Evolutionary conservation across 164 flowering plant species (phyloP).

Genomic region (Vitis rotundifolia): DNA sequence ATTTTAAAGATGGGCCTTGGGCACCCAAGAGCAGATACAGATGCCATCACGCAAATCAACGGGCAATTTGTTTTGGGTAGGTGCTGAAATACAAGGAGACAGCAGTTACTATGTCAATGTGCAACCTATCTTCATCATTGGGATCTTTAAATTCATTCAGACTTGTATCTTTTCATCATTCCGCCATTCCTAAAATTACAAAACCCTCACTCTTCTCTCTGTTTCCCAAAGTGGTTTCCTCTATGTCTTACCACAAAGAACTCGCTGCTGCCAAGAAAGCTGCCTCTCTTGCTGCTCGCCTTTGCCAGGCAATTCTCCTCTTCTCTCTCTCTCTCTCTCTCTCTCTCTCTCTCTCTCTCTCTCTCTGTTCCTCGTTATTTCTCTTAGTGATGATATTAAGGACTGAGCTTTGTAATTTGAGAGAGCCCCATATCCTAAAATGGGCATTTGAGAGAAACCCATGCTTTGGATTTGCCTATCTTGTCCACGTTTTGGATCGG

Average conservation of each 20-base stretch:
- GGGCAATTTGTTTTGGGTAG: too few species aligned
- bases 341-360: neutral
- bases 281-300: constrained; percentile 62
- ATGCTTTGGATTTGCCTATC: too few species aligned
- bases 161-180: neutral
- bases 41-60: too few species aligned
- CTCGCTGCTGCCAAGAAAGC: constrained; percentile 71
- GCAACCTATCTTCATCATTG: too few species aligned
- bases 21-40: too few species aligned
- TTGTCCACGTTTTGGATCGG: too few species aligned
- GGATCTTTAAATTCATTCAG: too few species aligned
- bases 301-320: constrained; percentile 48
- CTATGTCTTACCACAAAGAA: constrained; percentile 60
- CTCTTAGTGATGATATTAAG: neutral
- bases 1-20: too few species aligned
- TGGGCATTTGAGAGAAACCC: too few species aligned
- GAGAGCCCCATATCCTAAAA: too few species aligned
- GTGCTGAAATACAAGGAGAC: too few species aligned
- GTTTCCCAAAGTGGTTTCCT: neutral
- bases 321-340: neutral
- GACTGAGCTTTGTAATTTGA: neutral
- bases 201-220: neutral
- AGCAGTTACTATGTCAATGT: too few species aligned
- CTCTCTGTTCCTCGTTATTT: neutral
- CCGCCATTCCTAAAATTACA: neutral